Evolutionary conservation across 306 rosid species (phyloP), one percentile per base, ranked within the genome.

Genomic region (Dalbergia cultrata): DNA sequence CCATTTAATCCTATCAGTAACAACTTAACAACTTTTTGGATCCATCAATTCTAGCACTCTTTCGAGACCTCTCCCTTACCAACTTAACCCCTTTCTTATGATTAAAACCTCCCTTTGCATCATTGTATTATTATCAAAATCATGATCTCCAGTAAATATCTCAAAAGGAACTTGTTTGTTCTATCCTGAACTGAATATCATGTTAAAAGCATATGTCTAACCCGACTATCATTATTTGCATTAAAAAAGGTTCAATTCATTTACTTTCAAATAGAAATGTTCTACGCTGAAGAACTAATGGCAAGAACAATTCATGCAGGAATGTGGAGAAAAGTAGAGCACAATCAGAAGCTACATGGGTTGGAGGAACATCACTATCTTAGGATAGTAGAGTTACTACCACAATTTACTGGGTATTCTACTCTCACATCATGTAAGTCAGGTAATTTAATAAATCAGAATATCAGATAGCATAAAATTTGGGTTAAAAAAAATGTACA

Each of bases 191-290:
- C 68, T 31, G 54, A 45, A 52, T 59, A 59, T 13, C 41, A 13
- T 58, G 13, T 79, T 45, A 41, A 56, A 41, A 44, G 12, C 76
- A 19, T 50, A 56, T 60, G 61, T 26, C 59, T 47, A 9, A 50
- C 75, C 62, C 59, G 71, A 63, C 67, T 63, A 52, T 60, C 31
- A 45, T 49, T 4, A 26, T 11, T 61, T 19, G 34, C n/a, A 79
- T 59, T 58, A 69, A 34, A 14, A 60, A 17, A 3, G 67, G 63
- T 70, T 18, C 54, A 70, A 35, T 80, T 14, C 45, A 70, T 35
- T 62, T 50, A 18, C 45, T 71, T 80, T 62, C 66, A 11, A 71
- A 62, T 59, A 31, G 69, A 70, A 70, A 70, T 69, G 49, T 72
- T 39, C 8, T 50, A 74, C 68, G 13, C 57, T 11, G 47, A 39